phyloP scores from a whole-genome alignment of 495 filamentous ascomycete genomes.

The Lichina pygmaea region DNA sequence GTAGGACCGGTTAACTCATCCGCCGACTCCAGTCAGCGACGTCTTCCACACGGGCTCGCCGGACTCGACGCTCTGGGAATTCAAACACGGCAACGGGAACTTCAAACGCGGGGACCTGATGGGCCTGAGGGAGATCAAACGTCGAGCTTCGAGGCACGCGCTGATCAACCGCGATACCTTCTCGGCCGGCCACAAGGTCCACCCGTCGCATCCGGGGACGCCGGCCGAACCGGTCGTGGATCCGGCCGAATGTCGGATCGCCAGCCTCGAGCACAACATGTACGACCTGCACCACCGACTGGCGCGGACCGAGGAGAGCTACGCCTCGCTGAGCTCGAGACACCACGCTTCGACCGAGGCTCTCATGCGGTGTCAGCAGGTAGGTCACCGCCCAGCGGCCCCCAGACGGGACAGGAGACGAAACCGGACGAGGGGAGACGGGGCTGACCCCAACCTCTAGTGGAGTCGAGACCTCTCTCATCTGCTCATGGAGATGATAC shows the following conservation, averaged over 20 bases:
- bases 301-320: constrained; percentile 58
- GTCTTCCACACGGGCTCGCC: constrained; percentile 95
- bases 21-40: constrained; percentile 56
- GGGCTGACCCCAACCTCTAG: constrained; percentile 1
- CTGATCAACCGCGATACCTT: constrained; percentile 89
- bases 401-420: no score
- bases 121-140: constrained; percentile 84
- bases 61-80: constrained; percentile 91
- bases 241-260: constrained; percentile 46
- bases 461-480: constrained; percentile 14
- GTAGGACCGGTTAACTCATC: constrained; percentile 7
- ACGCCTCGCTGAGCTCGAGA: constrained; percentile 47
- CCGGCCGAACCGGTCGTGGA: constrained; percentile 61
- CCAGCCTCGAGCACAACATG: constrained; percentile 51
- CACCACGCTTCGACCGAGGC: constrained; percentile 65
- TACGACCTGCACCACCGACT: constrained; percentile 58
- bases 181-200: constrained; percentile 39
- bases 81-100: constrained; percentile 93
- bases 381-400: constrained; percentile 10
- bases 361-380: constrained; percentile 48
- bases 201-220: constrained; percentile 51
- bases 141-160: constrained; percentile 84
- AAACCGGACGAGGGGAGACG: no score
- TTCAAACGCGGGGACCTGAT: constrained; percentile 88
- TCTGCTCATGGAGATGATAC: constrained; percentile 10